Conservation (phyloP, 306 rosid genomes). For the Adenanthera pavonina region DNA sequence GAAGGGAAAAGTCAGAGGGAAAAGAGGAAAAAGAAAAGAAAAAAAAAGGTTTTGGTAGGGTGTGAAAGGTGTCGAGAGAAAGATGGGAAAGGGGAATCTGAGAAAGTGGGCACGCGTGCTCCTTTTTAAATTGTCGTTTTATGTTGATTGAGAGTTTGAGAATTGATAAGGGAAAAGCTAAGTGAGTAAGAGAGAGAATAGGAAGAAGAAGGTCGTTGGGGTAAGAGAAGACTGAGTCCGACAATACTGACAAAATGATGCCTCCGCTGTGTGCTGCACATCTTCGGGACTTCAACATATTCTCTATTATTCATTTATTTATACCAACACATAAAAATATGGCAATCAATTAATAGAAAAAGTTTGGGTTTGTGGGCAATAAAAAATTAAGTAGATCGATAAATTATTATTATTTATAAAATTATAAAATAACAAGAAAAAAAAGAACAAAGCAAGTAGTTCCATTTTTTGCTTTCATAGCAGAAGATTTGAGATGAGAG, state of each 20-base stretch:
- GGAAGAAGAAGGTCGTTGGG: not conserved
- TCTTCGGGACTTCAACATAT: conserved; percentile 33
- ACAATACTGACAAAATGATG: conserved; percentile 35
- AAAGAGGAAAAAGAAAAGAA: not conserved
- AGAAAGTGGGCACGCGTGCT: conserved; percentile 87
- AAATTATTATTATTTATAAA: too few relatives aligned
- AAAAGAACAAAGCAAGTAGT: not conserved
- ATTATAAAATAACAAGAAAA: too few relatives aligned
- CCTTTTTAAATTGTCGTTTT: conserved; percentile 74
- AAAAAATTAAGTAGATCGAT: too few relatives aligned
- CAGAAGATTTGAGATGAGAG: too few relatives aligned
- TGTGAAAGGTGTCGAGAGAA: conserved; percentile 17
- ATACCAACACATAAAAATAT: not conserved
- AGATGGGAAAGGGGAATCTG: conserved; percentile 56
- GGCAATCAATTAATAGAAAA: too few relatives aligned
- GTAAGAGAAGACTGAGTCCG: not conserved
- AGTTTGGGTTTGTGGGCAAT: too few relatives aligned
- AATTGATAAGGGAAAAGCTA: conserved; percentile 36
- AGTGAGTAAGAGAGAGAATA: not conserved
- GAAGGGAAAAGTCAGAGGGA: conserved; percentile 17
- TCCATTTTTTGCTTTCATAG: too few relatives aligned
- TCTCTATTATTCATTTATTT: not conserved
- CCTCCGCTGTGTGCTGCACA: conserved; percentile 20
- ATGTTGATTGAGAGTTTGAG: conserved; percentile 48
- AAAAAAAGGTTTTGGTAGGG: not conserved